These are phyloP conservation scores for Rhizopogon sp. DNA, from an alignment of 768 basidiomycete genomes.

Conservation along the genomic window DNA sequence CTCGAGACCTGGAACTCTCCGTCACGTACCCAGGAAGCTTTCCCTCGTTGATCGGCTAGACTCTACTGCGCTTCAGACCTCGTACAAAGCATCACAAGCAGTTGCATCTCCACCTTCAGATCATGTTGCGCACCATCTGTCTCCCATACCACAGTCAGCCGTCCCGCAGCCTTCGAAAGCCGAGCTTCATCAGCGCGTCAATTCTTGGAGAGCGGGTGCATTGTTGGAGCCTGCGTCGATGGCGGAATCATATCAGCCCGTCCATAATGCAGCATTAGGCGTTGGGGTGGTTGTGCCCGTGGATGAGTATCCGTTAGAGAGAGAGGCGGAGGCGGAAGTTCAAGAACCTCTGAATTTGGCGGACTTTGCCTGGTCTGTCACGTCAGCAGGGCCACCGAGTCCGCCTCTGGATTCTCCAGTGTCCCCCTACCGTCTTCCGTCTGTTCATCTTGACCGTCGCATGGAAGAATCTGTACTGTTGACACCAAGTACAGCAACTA, in stretches of 20 bases:
- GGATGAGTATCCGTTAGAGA: conserved; percentile 19
- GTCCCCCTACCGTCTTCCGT: conserved; percentile 38
- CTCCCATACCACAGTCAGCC: conserved; percentile 61
- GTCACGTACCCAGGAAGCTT: conserved; percentile 61
- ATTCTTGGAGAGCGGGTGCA: conserved; percentile 62
- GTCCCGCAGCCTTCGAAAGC: conserved; percentile 48
- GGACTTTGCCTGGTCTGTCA: conserved; percentile 67
- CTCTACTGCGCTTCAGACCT: conserved; percentile 31
- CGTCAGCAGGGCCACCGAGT: conserved; percentile 60
- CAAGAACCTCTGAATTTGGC: conserved; percentile 43
- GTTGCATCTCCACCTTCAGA: conserved; percentile 14
- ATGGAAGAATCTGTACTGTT: conserved; percentile 51
- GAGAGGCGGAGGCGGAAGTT: conserved; percentile 10
- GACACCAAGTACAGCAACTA: conserved; percentile 41
- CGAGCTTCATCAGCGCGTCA: conserved; percentile 52
- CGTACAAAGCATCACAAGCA: conserved; percentile 21
- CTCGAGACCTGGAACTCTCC: conserved; percentile 26
- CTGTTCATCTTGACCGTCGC: conserved; percentile 53
- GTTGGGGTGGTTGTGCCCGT: conserved; percentile 10
- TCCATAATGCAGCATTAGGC: conserved; percentile 7
- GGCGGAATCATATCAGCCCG: conserved; percentile 25
- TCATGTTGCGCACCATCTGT: conserved; percentile 35
- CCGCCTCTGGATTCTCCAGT: conserved; percentile 34
- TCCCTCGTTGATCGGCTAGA: conserved; percentile 68
- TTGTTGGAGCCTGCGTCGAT: conserved; percentile 44